Evolutionary conservation across 2,329 filamentous ascomycete species (phyloP).

Genomic region (Neophaeococcomyces aloes): DNA sequence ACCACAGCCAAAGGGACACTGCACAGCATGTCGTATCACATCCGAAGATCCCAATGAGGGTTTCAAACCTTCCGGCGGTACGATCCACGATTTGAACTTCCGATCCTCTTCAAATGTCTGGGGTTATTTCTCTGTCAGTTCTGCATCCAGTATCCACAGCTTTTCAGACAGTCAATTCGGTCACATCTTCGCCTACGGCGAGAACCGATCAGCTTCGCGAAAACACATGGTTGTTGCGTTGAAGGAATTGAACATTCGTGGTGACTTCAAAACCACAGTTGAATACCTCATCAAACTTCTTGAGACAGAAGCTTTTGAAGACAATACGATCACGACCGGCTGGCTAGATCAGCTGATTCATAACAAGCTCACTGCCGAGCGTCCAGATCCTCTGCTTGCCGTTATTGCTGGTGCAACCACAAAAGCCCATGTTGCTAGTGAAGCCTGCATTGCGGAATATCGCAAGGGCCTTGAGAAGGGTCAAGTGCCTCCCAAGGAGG

Average conservation of each 20-base stretch:
- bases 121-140: conserved; percentile 99
- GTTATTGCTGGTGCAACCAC: conserved; percentile 90
- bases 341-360: conserved; percentile 98
- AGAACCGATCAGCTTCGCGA: conserved; percentile 88
- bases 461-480: conserved; percentile 84
- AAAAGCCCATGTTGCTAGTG: conserved; percentile 90
- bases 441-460: conserved; percentile 79
- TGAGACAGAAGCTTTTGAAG: conserved; percentile 95
- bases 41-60: conserved; percentile 98
- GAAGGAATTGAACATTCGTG: conserved; percentile 98
- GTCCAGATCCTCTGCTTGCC: conserved; percentile 86
- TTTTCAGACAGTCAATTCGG: conserved; percentile 99
- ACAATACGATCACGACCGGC: conserved; percentile 97
- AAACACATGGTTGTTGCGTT: conserved; percentile 99
- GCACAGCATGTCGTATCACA: conserved; percentile 96
- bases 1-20: conserved; percentile 90
- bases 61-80: conserved; percentile 98
- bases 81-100: conserved; percentile 99
- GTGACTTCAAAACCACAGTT: conserved; percentile 96
- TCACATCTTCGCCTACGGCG: conserved; percentile 97
- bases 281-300: conserved; percentile 98
- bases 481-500: conserved; percentile 91
- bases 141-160: conserved; percentile 92
- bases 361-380: conserved; percentile 91
- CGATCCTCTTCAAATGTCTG: conserved; percentile 96